Percentiles rank a stretch among this genome's conserved stretches.
These are phyloP conservation scores for Picochlorum sp. DNA, from an alignment of 139 green algal genomes.

Conservation along the genomic window DNA sequence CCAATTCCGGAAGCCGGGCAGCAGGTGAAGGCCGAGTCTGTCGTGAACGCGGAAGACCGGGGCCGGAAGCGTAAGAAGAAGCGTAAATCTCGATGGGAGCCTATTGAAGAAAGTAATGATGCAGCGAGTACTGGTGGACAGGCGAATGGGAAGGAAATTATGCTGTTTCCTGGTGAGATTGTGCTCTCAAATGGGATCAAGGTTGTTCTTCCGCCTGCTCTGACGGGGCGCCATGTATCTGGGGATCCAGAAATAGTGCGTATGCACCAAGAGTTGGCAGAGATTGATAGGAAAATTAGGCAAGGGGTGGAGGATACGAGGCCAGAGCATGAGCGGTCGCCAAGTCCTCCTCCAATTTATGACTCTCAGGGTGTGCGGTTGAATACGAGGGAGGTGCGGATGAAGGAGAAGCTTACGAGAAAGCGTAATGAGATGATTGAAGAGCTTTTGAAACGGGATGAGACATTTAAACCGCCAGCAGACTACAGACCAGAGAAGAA, in stretches of 20 bases:
- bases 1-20: conserved; percentile 13
- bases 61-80: not conserved
- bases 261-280: conserved; percentile 36
- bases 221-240: conserved; percentile 21
- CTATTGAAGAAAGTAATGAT: conserved; percentile 2
- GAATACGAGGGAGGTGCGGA: conserved; percentile 85
- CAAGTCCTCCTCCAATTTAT: conserved; percentile 88
- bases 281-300: conserved; percentile 32
- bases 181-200: conserved; percentile 31
- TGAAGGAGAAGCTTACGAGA: conserved; percentile 63
- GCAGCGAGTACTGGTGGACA: not conserved
- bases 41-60: not conserved
- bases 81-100: conserved; percentile 1
- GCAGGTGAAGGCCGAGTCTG: too few species aligned
- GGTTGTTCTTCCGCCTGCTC: conserved; percentile 31
- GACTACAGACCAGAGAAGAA: conserved; percentile 63
- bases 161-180: conserved; percentile 25
- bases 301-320: conserved; percentile 25
- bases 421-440: conserved; percentile 72
- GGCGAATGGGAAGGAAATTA: conserved; percentile 6
- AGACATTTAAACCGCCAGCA: conserved; percentile 69
- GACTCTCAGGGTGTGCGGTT: conserved; percentile 72
- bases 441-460: conserved; percentile 82
- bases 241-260: conserved; percentile 35
- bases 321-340: conserved; percentile 73